A percentile compares a stretch with the other conserved stretches of the same genome.
phyloP scores from a whole-genome alignment of 2,329 filamentous ascomycete genomes.

The Chaetothyriales sp. region DNA sequence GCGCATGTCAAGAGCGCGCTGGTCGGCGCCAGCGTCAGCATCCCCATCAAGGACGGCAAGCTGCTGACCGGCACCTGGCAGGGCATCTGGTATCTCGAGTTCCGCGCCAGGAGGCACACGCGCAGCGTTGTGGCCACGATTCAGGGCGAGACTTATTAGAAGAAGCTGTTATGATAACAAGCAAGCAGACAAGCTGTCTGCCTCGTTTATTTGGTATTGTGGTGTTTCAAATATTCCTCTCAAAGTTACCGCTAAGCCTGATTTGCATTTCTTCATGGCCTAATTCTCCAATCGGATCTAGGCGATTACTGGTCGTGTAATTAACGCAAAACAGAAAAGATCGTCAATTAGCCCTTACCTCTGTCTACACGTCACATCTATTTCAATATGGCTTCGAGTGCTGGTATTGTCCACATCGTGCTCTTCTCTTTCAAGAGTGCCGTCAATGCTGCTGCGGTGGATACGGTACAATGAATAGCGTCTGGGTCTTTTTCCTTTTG shows the following conservation, averaged over 20 bases:
- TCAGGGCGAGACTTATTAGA: slow-evolving; percentile 58
- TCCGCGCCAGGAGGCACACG: slow-evolving; percentile 58
- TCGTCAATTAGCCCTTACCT: no score
- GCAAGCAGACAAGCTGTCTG: no score
- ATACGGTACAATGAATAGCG: neutral
- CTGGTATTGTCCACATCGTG: neutral
- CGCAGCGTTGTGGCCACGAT: slow-evolving; percentile 83
- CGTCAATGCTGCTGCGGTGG: neutral
- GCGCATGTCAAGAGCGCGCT: slow-evolving; percentile 88
- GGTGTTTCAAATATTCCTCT: no score
- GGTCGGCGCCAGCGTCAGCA: slow-evolving; percentile 73
- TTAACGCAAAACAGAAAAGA: no score
- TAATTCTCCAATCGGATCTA: no score
- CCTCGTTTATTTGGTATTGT: neutral
- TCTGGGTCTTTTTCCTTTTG: no score
- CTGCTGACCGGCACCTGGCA: slow-evolving; percentile 50
- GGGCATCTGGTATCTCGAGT: slow-evolving; percentile 89
- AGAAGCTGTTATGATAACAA: neutral
- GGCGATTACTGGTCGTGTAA: no score
- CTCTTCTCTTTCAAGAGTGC: neutral
- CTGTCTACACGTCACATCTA: neutral
- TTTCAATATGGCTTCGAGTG: neutral
- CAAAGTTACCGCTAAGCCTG: no score
- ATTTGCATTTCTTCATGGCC: no score
- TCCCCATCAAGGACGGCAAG: slow-evolving; percentile 77